Percentiles rank a stretch among this genome's conserved stretches.
Evolutionary conservation across 495 filamentous ascomycete species (phyloP).

Genomic region (Penicillium roqueforti): DNA sequence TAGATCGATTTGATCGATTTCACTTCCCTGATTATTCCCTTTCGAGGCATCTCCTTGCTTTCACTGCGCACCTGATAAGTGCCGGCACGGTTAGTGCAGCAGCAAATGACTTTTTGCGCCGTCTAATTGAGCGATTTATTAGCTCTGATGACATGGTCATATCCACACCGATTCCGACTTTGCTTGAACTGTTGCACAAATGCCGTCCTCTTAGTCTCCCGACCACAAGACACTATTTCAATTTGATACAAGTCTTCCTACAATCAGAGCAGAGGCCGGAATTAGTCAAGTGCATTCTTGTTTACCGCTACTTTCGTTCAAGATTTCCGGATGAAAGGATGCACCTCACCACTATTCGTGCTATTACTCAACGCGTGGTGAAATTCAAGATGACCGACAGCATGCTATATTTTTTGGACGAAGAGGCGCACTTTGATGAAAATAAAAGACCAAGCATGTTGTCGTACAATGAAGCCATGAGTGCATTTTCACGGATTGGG

Average conservation of each 20-base stretch:
- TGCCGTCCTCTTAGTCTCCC: slow-evolving; percentile 24
- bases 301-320: slow-evolving; percentile 42
- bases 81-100: not conserved
- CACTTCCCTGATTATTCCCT: not conserved
- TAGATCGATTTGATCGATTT: not conserved
- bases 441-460: slow-evolving; percentile 17
- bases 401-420: slow-evolving; percentile 51
- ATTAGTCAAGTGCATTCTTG: slow-evolving; percentile 29
- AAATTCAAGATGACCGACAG: slow-evolving; percentile 28
- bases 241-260: slow-evolving; percentile 28
- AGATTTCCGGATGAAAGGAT: no score
- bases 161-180: slow-evolving; percentile 16
- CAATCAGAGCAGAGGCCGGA: slow-evolving; percentile 17
- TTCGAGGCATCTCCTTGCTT: not conserved
- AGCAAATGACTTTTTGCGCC: not conserved
- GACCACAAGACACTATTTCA: slow-evolving; percentile 22
- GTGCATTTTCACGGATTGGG: slow-evolving; percentile 29
- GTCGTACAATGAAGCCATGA: slow-evolving; percentile 31
- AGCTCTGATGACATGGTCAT: not conserved
- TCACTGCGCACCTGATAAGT: not conserved
- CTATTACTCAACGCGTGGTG: slow-evolving; percentile 22
- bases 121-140: not conserved
- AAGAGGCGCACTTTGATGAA: slow-evolving; percentile 36
- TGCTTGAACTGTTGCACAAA: slow-evolving; percentile 28
- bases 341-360: no score